Evolutionary conservation across 176 grass and related monocot species (phyloP).

Genomic region (Triticum dicoccoides): DNA sequence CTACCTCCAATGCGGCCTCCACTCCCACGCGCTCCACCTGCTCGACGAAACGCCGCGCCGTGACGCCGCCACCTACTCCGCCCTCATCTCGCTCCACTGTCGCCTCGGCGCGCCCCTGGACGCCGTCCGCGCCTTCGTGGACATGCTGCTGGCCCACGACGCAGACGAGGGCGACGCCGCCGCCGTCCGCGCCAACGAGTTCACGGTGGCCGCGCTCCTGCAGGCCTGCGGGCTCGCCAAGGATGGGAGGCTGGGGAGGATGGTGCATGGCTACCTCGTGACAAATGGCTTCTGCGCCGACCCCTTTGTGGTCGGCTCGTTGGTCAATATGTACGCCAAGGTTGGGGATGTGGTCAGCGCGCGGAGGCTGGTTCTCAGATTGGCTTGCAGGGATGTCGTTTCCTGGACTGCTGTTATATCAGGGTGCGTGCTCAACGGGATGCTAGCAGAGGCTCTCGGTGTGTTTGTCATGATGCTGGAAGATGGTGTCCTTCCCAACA

Average conservation of each 20-base stretch:
- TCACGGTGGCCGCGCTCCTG: constrained; percentile 54
- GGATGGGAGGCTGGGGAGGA: constrained; percentile 44
- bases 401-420: constrained; percentile 68
- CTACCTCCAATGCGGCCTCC: constrained; percentile 45
- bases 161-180: background rate
- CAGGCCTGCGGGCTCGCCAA: constrained; percentile 55
- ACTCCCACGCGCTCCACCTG: constrained; percentile 40
- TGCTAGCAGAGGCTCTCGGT: constrained; percentile 43
- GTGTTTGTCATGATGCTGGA: constrained; percentile 70
- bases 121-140: constrained; percentile 48
- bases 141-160: constrained; percentile 29
- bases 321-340: constrained; percentile 74
- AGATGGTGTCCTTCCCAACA: constrained; percentile 56
- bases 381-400: constrained; percentile 55
- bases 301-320: constrained; percentile 45
- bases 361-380: constrained; percentile 39
- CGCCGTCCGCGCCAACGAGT: constrained; percentile 48
- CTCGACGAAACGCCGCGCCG: constrained; percentile 63
- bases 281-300: constrained; percentile 46
- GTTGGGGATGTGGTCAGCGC: constrained; percentile 39
- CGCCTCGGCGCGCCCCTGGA: constrained; percentile 37
- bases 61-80: constrained; percentile 60
- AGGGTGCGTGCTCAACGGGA: constrained; percentile 59
- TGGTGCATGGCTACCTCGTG: constrained; percentile 65
- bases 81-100: constrained; percentile 53